Conservation (phyloP, 805 yeast species). For the Maudiozyma pseudohumilis region DNA sequence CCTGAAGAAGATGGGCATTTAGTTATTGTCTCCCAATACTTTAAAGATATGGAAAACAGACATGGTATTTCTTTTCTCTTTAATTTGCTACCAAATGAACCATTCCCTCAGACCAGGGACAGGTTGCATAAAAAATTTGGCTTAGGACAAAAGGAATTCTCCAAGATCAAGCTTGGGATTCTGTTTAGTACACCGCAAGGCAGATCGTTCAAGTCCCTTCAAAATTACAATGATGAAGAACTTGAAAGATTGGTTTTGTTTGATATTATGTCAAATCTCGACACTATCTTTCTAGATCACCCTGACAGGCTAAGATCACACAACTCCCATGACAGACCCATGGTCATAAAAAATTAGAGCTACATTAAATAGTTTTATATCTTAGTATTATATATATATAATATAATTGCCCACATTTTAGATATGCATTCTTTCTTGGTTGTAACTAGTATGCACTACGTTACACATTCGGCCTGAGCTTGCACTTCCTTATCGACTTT, state of each 20-base stretch:
- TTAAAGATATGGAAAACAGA: conserved; percentile 49
- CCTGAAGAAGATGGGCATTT: conserved; percentile 30
- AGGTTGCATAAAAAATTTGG: conserved; percentile 67
- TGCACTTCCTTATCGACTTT: too few species aligned
- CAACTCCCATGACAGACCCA: conserved; percentile 46
- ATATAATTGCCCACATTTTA: too few species aligned
- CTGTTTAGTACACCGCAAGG: conserved; percentile 26
- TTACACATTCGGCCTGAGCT: too few species aligned
- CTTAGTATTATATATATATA: too few species aligned
- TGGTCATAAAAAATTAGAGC: conserved; percentile 38
- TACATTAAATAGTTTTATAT: background rate
- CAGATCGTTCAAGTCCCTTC: conserved; percentile 29
- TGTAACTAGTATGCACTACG: too few species aligned
- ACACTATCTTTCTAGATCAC: conserved; percentile 71
- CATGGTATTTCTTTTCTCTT: conserved; percentile 88
- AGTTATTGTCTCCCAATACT: conserved; percentile 66
- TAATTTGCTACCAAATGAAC: conserved; percentile 59
- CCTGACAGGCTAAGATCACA: conserved; percentile 68
- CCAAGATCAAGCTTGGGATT: conserved; percentile 50
- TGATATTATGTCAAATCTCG: conserved; percentile 42
- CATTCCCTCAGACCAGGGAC: conserved; percentile 47
- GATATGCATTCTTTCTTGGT: too few species aligned
- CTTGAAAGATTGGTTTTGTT: conserved; percentile 36
- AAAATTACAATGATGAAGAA: conserved; percentile 44
- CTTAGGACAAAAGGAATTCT: conserved; percentile 68